Evolutionary conservation across 140 eudicot species (phyloP).

Genomic region (Erigeron philadelphicus): DNA sequence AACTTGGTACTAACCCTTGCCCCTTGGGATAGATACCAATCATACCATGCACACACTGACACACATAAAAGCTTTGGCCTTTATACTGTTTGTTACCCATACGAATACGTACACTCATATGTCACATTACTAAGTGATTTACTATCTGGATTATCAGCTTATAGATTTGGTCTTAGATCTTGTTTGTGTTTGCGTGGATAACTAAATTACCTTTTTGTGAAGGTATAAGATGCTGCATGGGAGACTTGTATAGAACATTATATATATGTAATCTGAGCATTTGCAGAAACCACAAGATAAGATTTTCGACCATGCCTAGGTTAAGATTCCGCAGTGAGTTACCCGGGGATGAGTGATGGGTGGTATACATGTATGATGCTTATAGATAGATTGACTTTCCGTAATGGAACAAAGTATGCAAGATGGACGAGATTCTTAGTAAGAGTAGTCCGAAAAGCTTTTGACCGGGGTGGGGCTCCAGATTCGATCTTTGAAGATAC

Average conservation of each 20-base stretch:
- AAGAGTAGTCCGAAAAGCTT: constrained; percentile 28
- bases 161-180: constrained; percentile 13
- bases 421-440: not conserved
- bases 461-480: constrained; percentile 44
- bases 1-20: constrained; percentile 22
- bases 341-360: constrained; percentile 18
- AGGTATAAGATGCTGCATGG: constrained; percentile 29
- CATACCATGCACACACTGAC: constrained; percentile 24
- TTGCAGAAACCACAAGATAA: constrained; percentile 19
- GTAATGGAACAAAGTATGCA: not conserved
- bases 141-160: not conserved
- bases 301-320: constrained; percentile 24
- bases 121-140: not conserved
- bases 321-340: constrained; percentile 12
- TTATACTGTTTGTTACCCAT: not conserved
- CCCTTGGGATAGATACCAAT: constrained; percentile 22
- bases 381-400: constrained; percentile 31
- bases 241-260: not conserved
- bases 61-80: constrained; percentile 1
- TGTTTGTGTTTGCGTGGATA: constrained; percentile 20
- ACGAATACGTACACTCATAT: not conserved
- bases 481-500: constrained; percentile 59
- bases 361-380: constrained; percentile 22
- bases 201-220: constrained; percentile 13
- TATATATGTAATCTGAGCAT: not conserved